phyloP scores from a whole-genome alignment of 116 monocot genomes.

The Trichopus zeylanicus region DNA sequence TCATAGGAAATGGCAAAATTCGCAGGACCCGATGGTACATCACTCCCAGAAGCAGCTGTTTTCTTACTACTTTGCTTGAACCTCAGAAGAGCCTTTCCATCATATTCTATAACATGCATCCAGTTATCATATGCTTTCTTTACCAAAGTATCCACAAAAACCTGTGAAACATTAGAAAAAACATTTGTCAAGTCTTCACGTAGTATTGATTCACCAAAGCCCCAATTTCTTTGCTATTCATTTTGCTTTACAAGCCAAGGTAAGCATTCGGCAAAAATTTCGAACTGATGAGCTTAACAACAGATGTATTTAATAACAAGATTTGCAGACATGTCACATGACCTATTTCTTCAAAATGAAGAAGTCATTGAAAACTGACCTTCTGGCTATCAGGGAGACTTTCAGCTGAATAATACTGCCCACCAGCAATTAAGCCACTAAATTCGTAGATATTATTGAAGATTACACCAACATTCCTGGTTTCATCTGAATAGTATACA shows the following conservation, averaged over 20 bases:
- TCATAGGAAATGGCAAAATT: slow-evolving; percentile 16
- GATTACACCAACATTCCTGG: slow-evolving; percentile 66
- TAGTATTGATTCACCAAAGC: no score
- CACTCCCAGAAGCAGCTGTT: slow-evolving; percentile 5
- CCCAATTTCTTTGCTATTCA: no score
- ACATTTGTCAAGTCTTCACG: no score
- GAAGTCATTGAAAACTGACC: slow-evolving; percentile 37
- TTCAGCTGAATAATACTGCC: slow-evolving; percentile 64
- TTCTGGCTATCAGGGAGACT: slow-evolving; percentile 66
- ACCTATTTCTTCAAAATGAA: no score
- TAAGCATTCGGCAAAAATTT: no score
- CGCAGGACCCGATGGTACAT: slow-evolving; percentile 7
- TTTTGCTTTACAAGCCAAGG: no score
- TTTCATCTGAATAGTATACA: slow-evolving; percentile 74
- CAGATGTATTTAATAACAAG: no score
- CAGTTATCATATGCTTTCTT: slow-evolving; percentile 57
- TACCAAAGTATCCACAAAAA: slow-evolving; percentile 39
- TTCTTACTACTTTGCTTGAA: slow-evolving; percentile 25
- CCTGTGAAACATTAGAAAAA: slow-evolving; percentile 24
- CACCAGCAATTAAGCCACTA: slow-evolving; percentile 59
- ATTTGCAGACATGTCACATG: no score
- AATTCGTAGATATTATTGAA: slow-evolving; percentile 96
- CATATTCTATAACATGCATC: slow-evolving; percentile 35
- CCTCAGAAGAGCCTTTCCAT: slow-evolving; percentile 31
- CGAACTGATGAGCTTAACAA: no score